Evolutionary conservation across 306 rosid species (phyloP), one percentile per base, ranked within the genome.

Genomic region (Fragaria vesca): DNA sequence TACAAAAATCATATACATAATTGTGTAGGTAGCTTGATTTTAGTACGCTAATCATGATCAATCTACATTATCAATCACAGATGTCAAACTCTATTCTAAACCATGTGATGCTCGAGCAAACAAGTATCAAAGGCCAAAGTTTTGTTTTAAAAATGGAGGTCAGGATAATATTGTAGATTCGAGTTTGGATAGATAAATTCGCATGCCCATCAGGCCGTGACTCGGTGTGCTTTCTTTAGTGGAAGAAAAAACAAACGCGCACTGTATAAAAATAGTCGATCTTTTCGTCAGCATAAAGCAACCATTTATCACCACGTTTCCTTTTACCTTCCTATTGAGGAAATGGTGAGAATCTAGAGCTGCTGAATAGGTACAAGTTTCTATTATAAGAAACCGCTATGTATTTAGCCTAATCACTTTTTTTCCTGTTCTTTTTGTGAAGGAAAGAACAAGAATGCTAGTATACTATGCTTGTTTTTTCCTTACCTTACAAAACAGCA

Each of bases 131-230:
- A 40, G 5, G 15, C 34, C 21, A 38, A 65, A 28, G 50, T 72
- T 79, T 74, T 43, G 73, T 61, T 63, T 70, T 47, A 15, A 24
- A 68, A 52, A 67, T 57, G 62, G 52, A 65, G 38, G 68, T 82
- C 86, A 83, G 77, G 81, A 17, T 74, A 84, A n/a, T 78, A 80
- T 67, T 21, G 69, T 83, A 75, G 81, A 76, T 81, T 84, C 73
- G 45, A 68, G 79, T 75, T 66, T 79, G 74, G 68, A 34, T 72
- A 65, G 72, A 82, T n/a, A 72, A 69, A 57, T 80, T 84, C 89
- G 82, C 83, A 77, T 63, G 85, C 12, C 43, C 47, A 66, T 15
- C 57, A 66, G 84, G 6, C 43, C 47, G 18, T 16, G 73, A 66
- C 40, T 28, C 50, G 2, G 12, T 26, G 34, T 36, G 21, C 4